Base-by-base conservation (phyloP, 805 yeast genomes). In the Suhomyces sp. region DNA sequence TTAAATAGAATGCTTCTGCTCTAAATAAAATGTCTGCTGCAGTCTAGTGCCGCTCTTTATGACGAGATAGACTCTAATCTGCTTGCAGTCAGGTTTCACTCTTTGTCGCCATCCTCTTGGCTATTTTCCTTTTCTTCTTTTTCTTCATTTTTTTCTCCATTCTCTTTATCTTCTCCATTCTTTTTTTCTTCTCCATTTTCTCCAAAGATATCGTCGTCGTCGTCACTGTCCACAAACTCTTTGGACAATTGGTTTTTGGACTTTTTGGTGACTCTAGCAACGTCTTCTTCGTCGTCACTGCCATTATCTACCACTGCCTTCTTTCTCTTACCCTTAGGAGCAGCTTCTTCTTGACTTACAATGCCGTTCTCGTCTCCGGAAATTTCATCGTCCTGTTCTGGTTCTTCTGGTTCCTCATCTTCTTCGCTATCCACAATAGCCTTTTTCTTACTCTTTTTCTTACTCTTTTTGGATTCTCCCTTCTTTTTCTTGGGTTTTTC, bases 151-250 rank as follows among this genome's bases (percentile, higher is more conserved):
- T 25, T 5, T 25, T 24, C 25, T 4, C 8, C 25, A 6, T 24
- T 24, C 2, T 25, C 27, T 8, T 25, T 9, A 8, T n/a, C n/a
- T 50, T 62, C 67, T 56, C 61, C 63, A 57, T 55, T 57, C 41
- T 57, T 57, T 33, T 57, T 55, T 41, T 58, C 57, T 33, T 57
- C 56, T 24, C 51, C 57, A 41, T 58, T 19, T 44, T 68, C 72
- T 33, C 60, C 65, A 53, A 65, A 67, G 52, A 64, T 63, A 31
- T 59, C 53, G 6, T 51, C 47, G 7, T 69, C 80, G 6, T 78
- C 83, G 48, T 81, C 83, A 52, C 79, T 75, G 40, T 76, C 81
- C n/a, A 73, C 69, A 37, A 57, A 60, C 52, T 71, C 77, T 49
- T 63, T 61, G 44, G 54, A 54, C 43, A 57, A 57, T 54, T 63